Percentiles rank a stretch among this genome's conserved stretches.
phyloP scores from a whole-genome alignment of 1,284 basidiomycete species.

The Marasmius tenuissimus region DNA sequence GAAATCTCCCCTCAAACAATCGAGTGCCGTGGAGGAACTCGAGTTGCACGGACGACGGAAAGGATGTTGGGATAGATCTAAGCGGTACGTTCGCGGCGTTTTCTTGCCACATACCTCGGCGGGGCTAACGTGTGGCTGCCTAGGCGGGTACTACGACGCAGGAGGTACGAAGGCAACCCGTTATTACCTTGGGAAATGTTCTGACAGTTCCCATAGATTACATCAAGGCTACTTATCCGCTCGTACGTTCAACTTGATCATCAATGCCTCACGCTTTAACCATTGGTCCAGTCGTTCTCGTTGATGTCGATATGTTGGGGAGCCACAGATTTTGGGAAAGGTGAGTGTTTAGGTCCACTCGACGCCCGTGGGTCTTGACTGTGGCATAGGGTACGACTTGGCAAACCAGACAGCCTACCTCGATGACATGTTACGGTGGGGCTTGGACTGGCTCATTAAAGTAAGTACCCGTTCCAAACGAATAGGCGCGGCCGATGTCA shows the following conservation, averaged over 20 bases:
- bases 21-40: conserved; percentile 88
- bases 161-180: conserved; percentile 50
- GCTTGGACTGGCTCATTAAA: conserved; percentile 89
- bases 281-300: conserved; percentile 58
- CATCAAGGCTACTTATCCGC: conserved; percentile 83
- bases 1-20: conserved; percentile 66
- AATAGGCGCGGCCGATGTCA: neutral
- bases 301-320: conserved; percentile 88
- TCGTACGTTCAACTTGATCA: conserved; percentile 42
- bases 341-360: conserved; percentile 29
- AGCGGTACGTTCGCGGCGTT: conserved; percentile 43
- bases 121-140: neutral
- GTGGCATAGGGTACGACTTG: conserved; percentile 66
- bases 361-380: conserved; percentile 3
- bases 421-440: conserved; percentile 86
- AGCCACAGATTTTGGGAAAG: conserved; percentile 78
- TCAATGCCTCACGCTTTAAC: neutral
- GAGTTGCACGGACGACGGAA: conserved; percentile 76
- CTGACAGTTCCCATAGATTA: conserved; percentile 59
- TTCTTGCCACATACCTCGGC: neutral
- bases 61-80: conserved; percentile 73
- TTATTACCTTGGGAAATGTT: neutral
- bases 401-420: conserved; percentile 88
- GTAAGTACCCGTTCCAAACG: conserved; percentile 34
- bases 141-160: conserved; percentile 86